These are phyloP conservation scores for Singerocomus inundabilis DNA, from an alignment of 1,284 basidiomycete genomes.

Conservation along the genomic window DNA sequence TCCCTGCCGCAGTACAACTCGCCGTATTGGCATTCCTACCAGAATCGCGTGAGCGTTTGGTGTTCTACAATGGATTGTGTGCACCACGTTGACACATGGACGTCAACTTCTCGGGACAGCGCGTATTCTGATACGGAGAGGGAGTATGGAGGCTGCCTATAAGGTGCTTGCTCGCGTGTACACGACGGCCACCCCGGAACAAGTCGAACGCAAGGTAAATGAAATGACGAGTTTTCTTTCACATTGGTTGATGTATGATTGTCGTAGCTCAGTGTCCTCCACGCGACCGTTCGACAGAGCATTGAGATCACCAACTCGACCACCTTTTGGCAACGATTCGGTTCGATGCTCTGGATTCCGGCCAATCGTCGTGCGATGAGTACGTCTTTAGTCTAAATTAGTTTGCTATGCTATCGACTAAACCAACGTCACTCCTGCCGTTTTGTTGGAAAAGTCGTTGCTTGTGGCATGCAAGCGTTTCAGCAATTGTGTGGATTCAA, in stretches of 20 bases:
- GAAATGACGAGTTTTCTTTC: too few relatives aligned
- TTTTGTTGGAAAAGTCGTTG: constrained; percentile 50
- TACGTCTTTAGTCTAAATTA: constrained; percentile 36
- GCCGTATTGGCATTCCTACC: constrained; percentile 64
- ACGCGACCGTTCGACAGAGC: constrained; percentile 62
- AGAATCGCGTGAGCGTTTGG: constrained; percentile 63
- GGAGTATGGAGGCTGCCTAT: constrained; percentile 48
- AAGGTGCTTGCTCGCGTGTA: constrained; percentile 66
- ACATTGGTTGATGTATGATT: background rate
- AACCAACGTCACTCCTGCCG: background rate
- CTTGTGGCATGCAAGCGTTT: constrained; percentile 77
- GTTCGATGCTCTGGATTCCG: constrained; percentile 54
- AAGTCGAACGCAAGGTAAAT: constrained; percentile 64
- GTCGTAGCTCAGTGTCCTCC: constrained; percentile 53
- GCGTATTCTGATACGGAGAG: constrained; percentile 65
- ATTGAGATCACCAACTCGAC: constrained; percentile 62
- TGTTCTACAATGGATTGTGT: background rate
- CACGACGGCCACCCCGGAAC: constrained; percentile 56
- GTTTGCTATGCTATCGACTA: background rate
- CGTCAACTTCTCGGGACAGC: constrained; percentile 40
- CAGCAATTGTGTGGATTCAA: constrained; percentile 82
- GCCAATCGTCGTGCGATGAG: constrained; percentile 70
- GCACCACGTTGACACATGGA: background rate
- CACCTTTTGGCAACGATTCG: constrained; percentile 56
- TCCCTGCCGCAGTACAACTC: constrained; percentile 68